phyloP scores from a whole-genome alignment of 2,329 filamentous ascomycete genomes.

The Botrytis elliptica region DNA sequence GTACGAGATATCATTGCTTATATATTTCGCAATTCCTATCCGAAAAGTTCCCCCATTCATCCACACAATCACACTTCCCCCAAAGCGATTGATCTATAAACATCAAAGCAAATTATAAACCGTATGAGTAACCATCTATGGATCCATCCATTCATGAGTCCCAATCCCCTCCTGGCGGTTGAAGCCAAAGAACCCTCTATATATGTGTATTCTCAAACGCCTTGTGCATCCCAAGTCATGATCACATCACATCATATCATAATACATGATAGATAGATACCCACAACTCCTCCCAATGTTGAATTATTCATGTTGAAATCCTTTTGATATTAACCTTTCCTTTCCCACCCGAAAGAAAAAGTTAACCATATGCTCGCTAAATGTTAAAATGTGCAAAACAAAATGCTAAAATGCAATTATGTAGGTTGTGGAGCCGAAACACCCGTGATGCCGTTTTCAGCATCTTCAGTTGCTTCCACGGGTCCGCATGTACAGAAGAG shows the following conservation, averaged over 20 bases:
- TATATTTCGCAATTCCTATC: neutral
- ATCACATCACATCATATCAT: constrained; percentile 10
- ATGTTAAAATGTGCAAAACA: constrained; percentile 17
- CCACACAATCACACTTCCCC: neutral
- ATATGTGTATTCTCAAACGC: constrained; percentile 13
- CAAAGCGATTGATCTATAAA: neutral
- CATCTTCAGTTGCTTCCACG: constrained; percentile 72
- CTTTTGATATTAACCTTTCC: constrained; percentile 10
- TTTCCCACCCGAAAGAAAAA: constrained; percentile 10
- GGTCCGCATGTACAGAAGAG: constrained; percentile 94
- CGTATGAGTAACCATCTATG: neutral
- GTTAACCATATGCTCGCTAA: constrained; percentile 12
- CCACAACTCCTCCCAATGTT: constrained; percentile 21
- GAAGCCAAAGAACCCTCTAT: constrained; percentile 19
- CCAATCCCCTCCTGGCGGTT: constrained; percentile 10
- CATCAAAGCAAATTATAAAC: neutral
- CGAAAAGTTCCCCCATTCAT: too few relatives aligned
- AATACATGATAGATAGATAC: constrained; percentile 13
- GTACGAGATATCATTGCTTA: neutral
- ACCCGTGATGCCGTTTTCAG: constrained; percentile 35
- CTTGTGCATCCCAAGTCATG: constrained; percentile 14
- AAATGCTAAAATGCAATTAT: constrained; percentile 22
- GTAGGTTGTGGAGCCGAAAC: constrained; percentile 32
- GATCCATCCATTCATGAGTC: neutral
- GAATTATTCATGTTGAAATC: constrained; percentile 22